Conservation (phyloP, 352 stramenopile genomes). For the Globisporangium camurandrum region DNA sequence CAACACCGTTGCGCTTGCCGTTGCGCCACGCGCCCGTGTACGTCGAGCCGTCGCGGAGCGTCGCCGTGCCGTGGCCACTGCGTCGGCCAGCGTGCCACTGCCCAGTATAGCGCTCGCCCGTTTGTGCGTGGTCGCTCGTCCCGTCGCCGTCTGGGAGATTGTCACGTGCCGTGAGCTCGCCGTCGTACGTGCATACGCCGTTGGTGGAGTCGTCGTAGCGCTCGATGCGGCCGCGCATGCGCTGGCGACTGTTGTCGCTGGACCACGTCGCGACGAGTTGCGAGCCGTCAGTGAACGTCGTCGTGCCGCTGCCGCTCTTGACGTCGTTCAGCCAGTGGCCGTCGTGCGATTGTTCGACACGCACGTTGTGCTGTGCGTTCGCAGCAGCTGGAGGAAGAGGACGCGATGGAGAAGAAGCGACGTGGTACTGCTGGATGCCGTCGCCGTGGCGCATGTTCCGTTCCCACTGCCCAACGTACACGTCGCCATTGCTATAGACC, state of each 20-base stretch:
- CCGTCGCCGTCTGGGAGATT: constrained; percentile 51
- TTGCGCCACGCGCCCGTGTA: constrained; percentile 83
- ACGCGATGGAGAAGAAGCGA: too few species aligned
- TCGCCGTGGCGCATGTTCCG: constrained; percentile 37
- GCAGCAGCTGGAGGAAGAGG: too few species aligned
- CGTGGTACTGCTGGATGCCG: constrained; percentile 33
- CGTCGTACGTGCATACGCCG: constrained; percentile 37
- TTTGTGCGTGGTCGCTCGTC: constrained; percentile 25
- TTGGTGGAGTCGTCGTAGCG: constrained; percentile 50
- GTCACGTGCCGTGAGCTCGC: constrained; percentile 22
- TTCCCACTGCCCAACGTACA: constrained; percentile 49
- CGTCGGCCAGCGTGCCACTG: constrained; percentile 38
- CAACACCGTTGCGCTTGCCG: constrained; percentile 80
- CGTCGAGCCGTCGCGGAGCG: constrained; percentile 63
- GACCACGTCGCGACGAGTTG: constrained; percentile 32
- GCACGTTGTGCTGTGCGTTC: background rate
- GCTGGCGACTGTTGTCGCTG: constrained; percentile 14
- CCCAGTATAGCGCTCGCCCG: constrained; percentile 45
- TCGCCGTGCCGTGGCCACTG: constrained; percentile 40
- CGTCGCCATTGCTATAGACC: constrained; percentile 34
- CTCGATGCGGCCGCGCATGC: constrained; percentile 22
- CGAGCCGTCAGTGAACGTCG: constrained; percentile 54
- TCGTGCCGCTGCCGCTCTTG: constrained; percentile 48
- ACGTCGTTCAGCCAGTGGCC: constrained; percentile 59
- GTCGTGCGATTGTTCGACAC: constrained; percentile 44